Base-by-base conservation (phyloP, 805 yeast genomes). In the Cyberlindnera americana region DNA sequence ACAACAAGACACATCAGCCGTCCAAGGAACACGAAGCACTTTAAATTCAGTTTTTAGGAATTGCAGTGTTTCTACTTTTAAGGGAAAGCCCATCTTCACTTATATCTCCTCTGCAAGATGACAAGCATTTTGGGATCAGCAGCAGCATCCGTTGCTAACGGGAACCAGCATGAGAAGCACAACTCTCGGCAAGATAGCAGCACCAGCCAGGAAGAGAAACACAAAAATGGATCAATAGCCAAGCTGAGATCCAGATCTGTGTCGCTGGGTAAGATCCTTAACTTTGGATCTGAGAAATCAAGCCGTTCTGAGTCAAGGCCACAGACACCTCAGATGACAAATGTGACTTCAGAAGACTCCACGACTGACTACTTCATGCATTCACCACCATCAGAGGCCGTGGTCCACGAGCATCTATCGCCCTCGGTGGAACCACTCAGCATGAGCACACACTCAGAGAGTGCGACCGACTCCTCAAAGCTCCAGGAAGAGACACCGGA, bases 181-280 rank as follows among this genome's bases (percentile, higher is more conserved):
- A 33, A 33, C 31, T 37, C 29, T 15, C 35, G 35, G n/a, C 29
- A 38, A 24, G 35, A 34, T 38, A 22, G 29, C 37, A 38, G 41
- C 17, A n/a, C 29, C 5, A 10, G 5, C n/a, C 34, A 40, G 17
- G n/a, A 25, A 6, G 36, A 35, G 13, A 29, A 30, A 25, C 6
- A 18, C 23, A 19, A 28, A 19, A 18, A 27, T 9, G 29, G 38
- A 6, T 32, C 41, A 9, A 35, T 42, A n/a, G 43, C 54, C 5
- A 57, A 55, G 28, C 50, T 66, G 13, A 50, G 73, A 43, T 57
- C 69, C 4, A 52, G 75, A 37, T 68, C 74, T 11, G 58, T 66
- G 43, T 69, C 74, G 1, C 51, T 70, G 15, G 63, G 68, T 3
- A 61, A 65, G 37, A 49, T 70, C 14, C 63, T 70, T 44, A 61